Evolutionary conservation across 345 rosid genomes (phyloP), one percentile per base, ranked within the genome.

Genomic region (Camelina laxa): DNA sequence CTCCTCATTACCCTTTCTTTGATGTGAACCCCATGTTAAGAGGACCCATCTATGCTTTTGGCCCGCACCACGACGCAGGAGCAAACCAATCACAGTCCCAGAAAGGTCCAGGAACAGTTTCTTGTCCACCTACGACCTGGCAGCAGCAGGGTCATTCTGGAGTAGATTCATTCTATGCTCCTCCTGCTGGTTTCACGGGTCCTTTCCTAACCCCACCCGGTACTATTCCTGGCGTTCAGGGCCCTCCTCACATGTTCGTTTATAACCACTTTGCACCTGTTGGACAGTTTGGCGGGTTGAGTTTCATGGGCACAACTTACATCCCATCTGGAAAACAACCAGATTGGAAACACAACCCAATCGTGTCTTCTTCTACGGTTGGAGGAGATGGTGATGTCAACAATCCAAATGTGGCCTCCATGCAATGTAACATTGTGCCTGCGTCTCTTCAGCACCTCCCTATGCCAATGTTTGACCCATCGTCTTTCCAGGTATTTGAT

Each of bases 241-340:
- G 97, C 7, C 92, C 93, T 53, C 93, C 97, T 1, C 99, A 92
- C 74, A 92, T 92, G 98, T 89, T 96, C 59, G 90, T 95, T 50
- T 95, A 92, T 70, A 92, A 92, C 81, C 99, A 95, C 86, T 92
- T 95, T 80, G 97, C 99, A 44, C 99, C 98, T 15, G 92, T 92
- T 76, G 97, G 98, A 60, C 99, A 95, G 81, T 92, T 84, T 82
- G 99, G 97, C 78, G 97, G 98, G 64, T 79, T 92, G 85, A 90
- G 98, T 85, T 91, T 92, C 83, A 89, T 92, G 97, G 99, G 99
- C 2, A 79, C 97, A 10, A 87, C 97, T 12, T 91, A 89, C 69
- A 84, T 95, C 60, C 98, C 97, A 13, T 89, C 99, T 4, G 92
- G 91, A 38, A 89, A 91, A 72, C 99, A 95, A 77, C 92, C 94